Evolutionary conservation across 257 asterid species (phyloP).

Genomic region (Misopates orontium): DNA sequence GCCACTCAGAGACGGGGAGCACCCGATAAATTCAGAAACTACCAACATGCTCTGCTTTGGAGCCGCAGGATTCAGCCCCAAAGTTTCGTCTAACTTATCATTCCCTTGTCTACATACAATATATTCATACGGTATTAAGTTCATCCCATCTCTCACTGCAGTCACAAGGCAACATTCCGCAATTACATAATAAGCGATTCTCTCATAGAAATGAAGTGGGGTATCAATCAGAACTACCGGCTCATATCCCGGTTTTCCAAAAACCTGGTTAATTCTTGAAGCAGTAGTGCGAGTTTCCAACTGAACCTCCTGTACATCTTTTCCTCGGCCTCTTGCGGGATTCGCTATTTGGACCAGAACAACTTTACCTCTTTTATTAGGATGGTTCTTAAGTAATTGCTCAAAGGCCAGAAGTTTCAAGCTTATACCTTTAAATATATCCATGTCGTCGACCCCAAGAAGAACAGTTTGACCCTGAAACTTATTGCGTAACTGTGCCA

Average conservation of each 20-base stretch:
- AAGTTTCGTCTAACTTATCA: slow-evolving; percentile 45
- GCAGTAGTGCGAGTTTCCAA: slow-evolving; percentile 71
- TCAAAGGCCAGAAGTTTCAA: slow-evolving; percentile 78
- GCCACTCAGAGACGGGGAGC: slow-evolving; percentile 86
- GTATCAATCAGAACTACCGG: slow-evolving; percentile 73
- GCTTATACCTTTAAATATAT: slow-evolving; percentile 82
- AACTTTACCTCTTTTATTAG: slow-evolving; percentile 61
- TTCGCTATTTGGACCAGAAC: slow-evolving; percentile 78
- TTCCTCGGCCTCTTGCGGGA: slow-evolving; percentile 91
- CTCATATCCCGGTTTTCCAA: slow-evolving; percentile 62
- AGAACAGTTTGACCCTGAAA: slow-evolving; percentile 55
- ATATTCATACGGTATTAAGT: slow-evolving; percentile 82
- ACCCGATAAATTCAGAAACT: slow-evolving; percentile 76
- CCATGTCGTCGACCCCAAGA: slow-evolving; percentile 92
- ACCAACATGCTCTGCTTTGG: slow-evolving; percentile 82
- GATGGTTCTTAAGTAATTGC: slow-evolving; percentile 66
- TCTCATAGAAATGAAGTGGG: slow-evolving; percentile 65
- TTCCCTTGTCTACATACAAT: slow-evolving; percentile 78
- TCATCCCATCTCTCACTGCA: slow-evolving; percentile 91
- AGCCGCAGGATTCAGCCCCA: slow-evolving; percentile 48
- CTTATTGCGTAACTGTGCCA: slow-evolving; percentile 53
- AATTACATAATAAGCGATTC: slow-evolving; percentile 67
- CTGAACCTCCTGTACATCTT: slow-evolving; percentile 73
- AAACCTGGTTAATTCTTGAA: slow-evolving; percentile 51
- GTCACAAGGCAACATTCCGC: slow-evolving; percentile 88